Evolutionary conservation across 352 stramenopile species (phyloP), one percentile per base, ranked within the genome.

Genomic region (Peronospora destructor): DNA sequence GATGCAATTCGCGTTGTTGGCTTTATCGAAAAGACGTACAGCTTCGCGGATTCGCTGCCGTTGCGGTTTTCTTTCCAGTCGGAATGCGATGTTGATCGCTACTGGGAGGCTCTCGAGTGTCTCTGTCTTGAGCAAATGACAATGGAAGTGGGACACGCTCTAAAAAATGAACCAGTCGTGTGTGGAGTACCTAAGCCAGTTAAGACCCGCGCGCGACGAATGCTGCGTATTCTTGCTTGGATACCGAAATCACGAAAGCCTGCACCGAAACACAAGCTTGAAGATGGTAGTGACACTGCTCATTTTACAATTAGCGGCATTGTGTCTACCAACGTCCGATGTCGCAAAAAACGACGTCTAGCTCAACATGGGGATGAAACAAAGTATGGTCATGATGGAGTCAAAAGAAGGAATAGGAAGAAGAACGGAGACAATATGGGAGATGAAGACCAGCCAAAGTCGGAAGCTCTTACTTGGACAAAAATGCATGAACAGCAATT

Each of bases 71-170:
- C 49, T 1, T 71, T 90, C 33, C 30, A 62, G 13, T 67, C 56
- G 1, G 33, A 45, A 23, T 17, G 38, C n/a, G 66, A 88, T 19
- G 61, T 90, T 7, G 64, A 80, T 45, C 57, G 53, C 2, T 93
- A 85, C 49, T 93, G 82, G 82, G 78, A 91, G 48, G 70, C 79
- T 9, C 56, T 93, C 0, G 75, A 93, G 46, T 89, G 82, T 33
- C 53, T 91, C 0, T 90, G 77, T 40, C 58, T 91, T 3, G 82
- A 93, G 50, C 59, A 83, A 34, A 84, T 92, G 76, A 66, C 83
- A 13, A 88, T 87, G 73, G 79, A 90, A 54, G 73, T 90, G 9
- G 52, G 62, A 25, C 73, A 71, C 13, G 75, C 74, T 8, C 59
- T 59, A 11, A 67, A 53, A 21, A 84, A 87, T 36, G 76, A 74